Evolutionary conservation across 768 basidiomycete genomes (phyloP), one percentile per base, ranked within the genome.

Genomic region (Punctularia strigosozonata): DNA sequence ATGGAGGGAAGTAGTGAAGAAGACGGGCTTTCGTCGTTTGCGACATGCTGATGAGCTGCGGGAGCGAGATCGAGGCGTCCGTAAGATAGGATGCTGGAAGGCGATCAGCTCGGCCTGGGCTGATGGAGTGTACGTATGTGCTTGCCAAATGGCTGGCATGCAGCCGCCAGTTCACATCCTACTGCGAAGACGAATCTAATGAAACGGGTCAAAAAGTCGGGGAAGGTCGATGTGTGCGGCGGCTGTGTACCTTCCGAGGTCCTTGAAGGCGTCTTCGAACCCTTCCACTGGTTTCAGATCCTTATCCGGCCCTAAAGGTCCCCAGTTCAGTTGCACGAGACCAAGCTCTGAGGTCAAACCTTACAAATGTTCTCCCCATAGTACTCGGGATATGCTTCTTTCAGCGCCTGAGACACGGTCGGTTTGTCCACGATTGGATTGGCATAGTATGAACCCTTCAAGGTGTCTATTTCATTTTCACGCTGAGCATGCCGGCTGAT

Each of bases 401-500:
- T 67, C 30, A 80, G 69, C 25, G 64, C 68, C 2, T 65, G 55
- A 12, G 77, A 54, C 3, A 88, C 81, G n/a, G 67, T 60, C 0
- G 81, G 74, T 21, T 54, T 46, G 40, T 91, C 89, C 0, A 79
- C 51, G 19, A 80, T 58, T 6, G 90, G 89, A 49, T 83, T 91
- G 25, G 89, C 91, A 54, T 99, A 99, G 62, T 79, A 99, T 0
- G 86, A 90, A 3, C 92, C 94, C 57, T 97, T 98, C 49, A 92
- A 63, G 2, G 70, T 64, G 55, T 97, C 90, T 80, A 55, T 48
- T 15, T 42, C 15, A 4, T 21, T 25, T 3, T 38, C n/a, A 20
- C 14, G n/a, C n/a, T 13, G 31, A 38, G 10, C 26, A 8, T 28
- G 10, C 8, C 26, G 26, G 15, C 26, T 28, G 26, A 28, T 15